Evolutionary conservation across 2,329 filamentous ascomycete genomes (phyloP), one percentile per base, ranked within the genome.

Genomic region (Colletotrichum sojae): DNA sequence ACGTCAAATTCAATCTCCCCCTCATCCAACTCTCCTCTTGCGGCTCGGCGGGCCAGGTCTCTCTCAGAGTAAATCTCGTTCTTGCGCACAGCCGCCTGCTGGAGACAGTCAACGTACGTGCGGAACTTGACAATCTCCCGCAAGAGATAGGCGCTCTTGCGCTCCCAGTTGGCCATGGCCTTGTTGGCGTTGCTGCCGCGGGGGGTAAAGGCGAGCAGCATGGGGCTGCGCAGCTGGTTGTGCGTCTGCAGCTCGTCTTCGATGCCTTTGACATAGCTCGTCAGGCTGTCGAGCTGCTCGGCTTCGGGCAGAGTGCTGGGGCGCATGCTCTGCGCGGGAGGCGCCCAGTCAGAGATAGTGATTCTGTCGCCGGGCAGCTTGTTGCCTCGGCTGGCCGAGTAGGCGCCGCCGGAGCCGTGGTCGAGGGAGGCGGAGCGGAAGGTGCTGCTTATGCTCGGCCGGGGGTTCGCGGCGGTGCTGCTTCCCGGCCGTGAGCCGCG

Each of bases 141-240:
- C 13, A 98, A 86, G 48, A 99, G 83, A 78, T 98, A 97, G 36
- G 93, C 91, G 64, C 94, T 97, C 83, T 98, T 98, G 76, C 92
- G 91, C 84, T 99, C 95, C 95, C 96, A 99, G 80, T 99, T 99
- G 20, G 91, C 87, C 92, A 98, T 95, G 16, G 95, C 94, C 80
- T 92, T 95, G 71, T 84, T 85, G 16, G 91, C 89, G 76, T 98
- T 98, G 45, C 89, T 87, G 70, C 95, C 92, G 36, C 94, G 89
- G 3, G 94, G 92, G 15, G 94, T 94, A 78, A 97, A 98, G 9
- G 96, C 94, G 63, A 97, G 86, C 63, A 95, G 87, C 92, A 98
- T 96, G 2, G 94, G 91, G 66, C 90, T 90, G 73, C 96, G 91
- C 72, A 98, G 85, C 77, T 95, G 92, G 76, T 98, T 98, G 81